A percentile compares a stretch with the other conserved stretches of the same genome.
phyloP scores from a whole-genome alignment of 2,329 filamentous ascomycete genomes.

The Sclerotinia minor region DNA sequence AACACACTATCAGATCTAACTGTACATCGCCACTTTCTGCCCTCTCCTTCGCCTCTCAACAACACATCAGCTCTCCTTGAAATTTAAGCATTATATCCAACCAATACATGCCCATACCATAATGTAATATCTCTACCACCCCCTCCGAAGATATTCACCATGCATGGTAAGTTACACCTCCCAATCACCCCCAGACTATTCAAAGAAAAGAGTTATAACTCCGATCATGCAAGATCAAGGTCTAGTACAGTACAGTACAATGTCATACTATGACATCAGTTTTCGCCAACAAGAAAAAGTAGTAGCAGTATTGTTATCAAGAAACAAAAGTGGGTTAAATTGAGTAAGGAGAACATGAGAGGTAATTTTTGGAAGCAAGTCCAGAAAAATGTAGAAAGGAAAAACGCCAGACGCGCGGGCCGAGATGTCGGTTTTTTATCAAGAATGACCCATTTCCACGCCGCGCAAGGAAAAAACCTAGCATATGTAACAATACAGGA shows the following conservation, averaged over 20 bases:
- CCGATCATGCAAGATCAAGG: conserved; percentile 18
- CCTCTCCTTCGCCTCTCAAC: background rate
- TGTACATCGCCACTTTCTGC: background rate
- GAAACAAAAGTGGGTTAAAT: background rate
- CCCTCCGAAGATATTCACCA: background rate
- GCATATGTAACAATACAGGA: conserved; percentile 23
- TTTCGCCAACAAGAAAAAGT: conserved; percentile 9
- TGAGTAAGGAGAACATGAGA: conserved; percentile 14
- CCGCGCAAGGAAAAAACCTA: conserved; percentile 6
- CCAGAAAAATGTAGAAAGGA: background rate
- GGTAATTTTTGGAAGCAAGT: conserved; percentile 3
- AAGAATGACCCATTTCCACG: conserved; percentile 17
- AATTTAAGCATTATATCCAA: conserved; percentile 23
- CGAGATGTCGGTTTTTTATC: background rate
- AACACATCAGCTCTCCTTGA: background rate
- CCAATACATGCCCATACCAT: conserved; percentile 10
- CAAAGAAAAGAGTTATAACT: conserved; percentile 23
- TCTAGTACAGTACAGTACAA: conserved; percentile 15
- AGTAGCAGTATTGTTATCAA: conserved; percentile 13
- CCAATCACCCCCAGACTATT: background rate
- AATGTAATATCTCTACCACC: background rate
- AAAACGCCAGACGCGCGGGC: conserved; percentile 14
- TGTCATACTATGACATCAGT: conserved; percentile 14
- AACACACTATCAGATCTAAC: background rate
- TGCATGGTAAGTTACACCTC: background rate